Evolutionary conservation across 108 stramenopile genomes (phyloP).

Genomic region (Discostella stelligeroides): DNA sequence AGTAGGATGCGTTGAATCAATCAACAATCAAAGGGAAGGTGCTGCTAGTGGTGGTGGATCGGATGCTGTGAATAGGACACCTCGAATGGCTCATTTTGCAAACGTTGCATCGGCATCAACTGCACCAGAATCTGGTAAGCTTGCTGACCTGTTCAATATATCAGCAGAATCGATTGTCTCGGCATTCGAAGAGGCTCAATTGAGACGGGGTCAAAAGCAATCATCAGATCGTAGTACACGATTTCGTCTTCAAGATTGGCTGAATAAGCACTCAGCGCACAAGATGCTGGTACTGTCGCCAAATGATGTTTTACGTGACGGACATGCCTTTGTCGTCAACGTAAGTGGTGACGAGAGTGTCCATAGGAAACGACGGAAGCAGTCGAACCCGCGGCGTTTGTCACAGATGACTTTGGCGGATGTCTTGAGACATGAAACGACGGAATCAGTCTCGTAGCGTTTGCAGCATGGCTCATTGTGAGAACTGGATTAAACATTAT

Average conservation of each 20-base stretch:
- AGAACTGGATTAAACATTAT: too few relatives aligned
- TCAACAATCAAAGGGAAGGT: not conserved
- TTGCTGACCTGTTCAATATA: conserved; percentile 13
- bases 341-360: not conserved
- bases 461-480: not conserved
- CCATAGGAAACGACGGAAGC: conserved; percentile 2
- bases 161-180: conserved; percentile 27
- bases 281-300: not conserved
- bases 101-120: conserved; percentile 1
- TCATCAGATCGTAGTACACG: not conserved
- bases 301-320: not conserved
- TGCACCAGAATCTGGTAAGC: not conserved
- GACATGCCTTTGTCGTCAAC: not conserved
- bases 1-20: not conserved
- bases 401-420: too few relatives aligned
- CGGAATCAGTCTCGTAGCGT: not conserved
- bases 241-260: conserved; percentile 28
- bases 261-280: not conserved
- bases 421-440: too few relatives aligned
- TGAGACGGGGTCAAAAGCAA: not conserved
- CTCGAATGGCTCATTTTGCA: not conserved
- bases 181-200: conserved; percentile 18
- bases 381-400: conserved; percentile 2
- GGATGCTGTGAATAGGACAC: not conserved
- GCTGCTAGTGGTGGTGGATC: not conserved